Percentiles rank a stretch among this genome's conserved stretches.
Conservation (phyloP, 306 rosid species). For the Castanopsis chinensis region DNA sequence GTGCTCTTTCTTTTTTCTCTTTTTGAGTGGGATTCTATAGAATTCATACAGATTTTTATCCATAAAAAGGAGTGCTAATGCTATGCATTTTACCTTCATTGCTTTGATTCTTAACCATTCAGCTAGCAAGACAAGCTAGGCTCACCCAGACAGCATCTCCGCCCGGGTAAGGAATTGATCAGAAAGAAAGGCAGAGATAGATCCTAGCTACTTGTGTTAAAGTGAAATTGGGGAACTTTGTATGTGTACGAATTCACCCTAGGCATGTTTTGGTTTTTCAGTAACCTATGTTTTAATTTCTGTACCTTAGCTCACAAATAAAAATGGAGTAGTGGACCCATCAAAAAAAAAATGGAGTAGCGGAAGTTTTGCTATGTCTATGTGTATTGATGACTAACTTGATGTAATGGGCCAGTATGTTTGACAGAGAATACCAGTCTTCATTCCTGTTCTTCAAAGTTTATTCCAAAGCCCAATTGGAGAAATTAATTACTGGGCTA, state of each 20-base stretch:
- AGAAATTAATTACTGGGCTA: too few species aligned
- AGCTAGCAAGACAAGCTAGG: constrained; percentile 71
- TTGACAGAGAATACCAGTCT: too few species aligned
- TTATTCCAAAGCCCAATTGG: too few species aligned
- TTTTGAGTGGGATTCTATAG: background rate
- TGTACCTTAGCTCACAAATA: background rate
- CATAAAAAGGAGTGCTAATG: background rate
- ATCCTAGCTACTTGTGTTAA: background rate
- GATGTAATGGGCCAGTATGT: background rate
- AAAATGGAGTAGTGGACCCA: background rate
- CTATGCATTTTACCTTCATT: background rate
- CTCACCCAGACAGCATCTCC: constrained; percentile 48
- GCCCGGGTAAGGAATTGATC: constrained; percentile 35
- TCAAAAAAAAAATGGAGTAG: background rate
- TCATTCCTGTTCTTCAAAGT: too few species aligned
- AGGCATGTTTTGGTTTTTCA: background rate
- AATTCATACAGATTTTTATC: background rate
- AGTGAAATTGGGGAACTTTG: constrained; percentile 26
- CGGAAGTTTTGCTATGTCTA: background rate
- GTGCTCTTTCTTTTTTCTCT: constrained; percentile 22
- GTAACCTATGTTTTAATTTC: background rate
- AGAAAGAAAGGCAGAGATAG: constrained; percentile 5
- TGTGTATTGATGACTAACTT: background rate
- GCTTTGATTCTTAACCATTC: background rate
- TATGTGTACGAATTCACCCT: constrained; percentile 14